These are phyloP conservation scores for Aspergillus coremiiformis DNA, from an alignment of 495 filamentous ascomycete species.

Conservation along the genomic window DNA sequence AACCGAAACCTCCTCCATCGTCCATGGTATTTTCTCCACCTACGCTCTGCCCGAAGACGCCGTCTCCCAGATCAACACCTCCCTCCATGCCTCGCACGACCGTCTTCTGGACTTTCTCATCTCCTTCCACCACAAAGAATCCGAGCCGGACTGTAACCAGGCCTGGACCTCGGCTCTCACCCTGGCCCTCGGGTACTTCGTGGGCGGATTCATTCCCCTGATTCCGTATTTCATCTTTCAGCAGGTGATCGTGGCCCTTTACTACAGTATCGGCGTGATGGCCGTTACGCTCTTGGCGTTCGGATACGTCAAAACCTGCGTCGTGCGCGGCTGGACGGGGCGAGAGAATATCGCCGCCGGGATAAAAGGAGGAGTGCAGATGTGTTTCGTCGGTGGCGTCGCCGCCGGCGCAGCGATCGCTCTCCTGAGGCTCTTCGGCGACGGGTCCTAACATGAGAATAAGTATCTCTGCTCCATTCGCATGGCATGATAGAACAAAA, in stretches of 20 bases:
- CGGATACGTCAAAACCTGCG: slow-evolving; percentile 63
- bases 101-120: slow-evolving; percentile 50
- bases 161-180: slow-evolving; percentile 53
- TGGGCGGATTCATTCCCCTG: slow-evolving; percentile 65
- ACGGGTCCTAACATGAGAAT: no score
- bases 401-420: slow-evolving; percentile 59
- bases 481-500: no score
- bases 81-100: slow-evolving; percentile 39
- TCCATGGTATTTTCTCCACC: slow-evolving; percentile 44
- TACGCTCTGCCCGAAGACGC: slow-evolving; percentile 41
- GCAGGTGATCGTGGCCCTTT: slow-evolving; percentile 51
- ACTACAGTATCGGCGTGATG: slow-evolving; percentile 63
- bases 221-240: slow-evolving; percentile 64
- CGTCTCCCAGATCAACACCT: slow-evolving; percentile 36
- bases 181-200: slow-evolving; percentile 62
- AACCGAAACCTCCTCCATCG: slow-evolving; percentile 35
- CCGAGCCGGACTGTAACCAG: slow-evolving; percentile 44
- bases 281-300: slow-evolving; percentile 60
- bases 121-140: slow-evolving; percentile 47
- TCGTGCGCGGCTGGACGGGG: slow-evolving; percentile 33
- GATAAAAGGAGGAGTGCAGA: slow-evolving; percentile 49
- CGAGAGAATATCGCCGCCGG: slow-evolving; percentile 35
- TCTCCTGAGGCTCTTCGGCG: slow-evolving; percentile 45
- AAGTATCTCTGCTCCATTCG: no score
- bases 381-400: slow-evolving; percentile 58